Evolutionary conservation across 2,329 filamentous ascomycete genomes (phyloP), one percentile per base, ranked within the genome.

Genomic region (Septoria linicola): DNA sequence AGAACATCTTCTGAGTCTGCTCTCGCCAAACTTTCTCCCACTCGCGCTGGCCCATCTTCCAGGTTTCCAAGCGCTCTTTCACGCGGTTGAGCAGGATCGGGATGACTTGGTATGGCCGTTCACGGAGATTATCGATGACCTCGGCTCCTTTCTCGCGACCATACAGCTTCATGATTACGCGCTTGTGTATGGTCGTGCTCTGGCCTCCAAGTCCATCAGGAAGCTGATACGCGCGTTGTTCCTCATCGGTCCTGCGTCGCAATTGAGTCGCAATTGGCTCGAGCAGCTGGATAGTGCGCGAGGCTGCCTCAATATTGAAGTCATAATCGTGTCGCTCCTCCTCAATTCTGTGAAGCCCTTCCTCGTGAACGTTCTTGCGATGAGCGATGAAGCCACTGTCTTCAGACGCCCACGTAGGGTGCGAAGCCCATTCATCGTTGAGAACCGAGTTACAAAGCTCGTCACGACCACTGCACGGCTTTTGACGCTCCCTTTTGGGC

Each of bases 11-110:
- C 66, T 95, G 87, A 19, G 92, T 97, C 73, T 97, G 93, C 42
- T 89, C 85, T 58, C 93, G 89, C 93, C 93, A 99, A 6, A 99
- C 90, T 72, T 96, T 96, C 70, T 97, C 91, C 93, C 93, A 99
- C 68, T 99, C 95, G 25, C 93, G 89, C 77, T 88, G 91, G 4
- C 89, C 92, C 61, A 95, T 91, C 59, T 95, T 89, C 93, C 93
- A 99, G 65, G 97, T 91, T 70, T 99, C 93, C 37, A 95, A 85
- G 69, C 97, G 96, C 64, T 95, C 89, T 73, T 97, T 97, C 62
- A 99, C 79, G 10, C 93, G 83, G 44, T 88, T 86, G 54, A 99
- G 76, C 21, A 99, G 81, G 31, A 97, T 84, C 0, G 93, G 93
- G 2, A 99, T 83, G 2, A 97, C 91, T 32, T 85, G 84, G 64